Conservation (phyloP, 305 asterid species). For the Caryopteris hybrid region DNA sequence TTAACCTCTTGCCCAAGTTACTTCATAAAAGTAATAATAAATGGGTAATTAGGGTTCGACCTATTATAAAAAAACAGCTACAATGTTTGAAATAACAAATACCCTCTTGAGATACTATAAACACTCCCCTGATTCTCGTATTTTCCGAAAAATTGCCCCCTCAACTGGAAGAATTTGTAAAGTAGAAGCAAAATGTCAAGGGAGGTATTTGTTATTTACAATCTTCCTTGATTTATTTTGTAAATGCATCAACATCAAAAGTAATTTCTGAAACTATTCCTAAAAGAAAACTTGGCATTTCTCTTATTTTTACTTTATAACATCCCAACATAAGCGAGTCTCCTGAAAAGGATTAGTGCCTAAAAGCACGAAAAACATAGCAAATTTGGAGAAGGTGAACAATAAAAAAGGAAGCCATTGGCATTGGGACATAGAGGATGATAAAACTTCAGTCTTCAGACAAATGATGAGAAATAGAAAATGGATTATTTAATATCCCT, state of each 20-base stretch:
- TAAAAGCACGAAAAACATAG: neutral
- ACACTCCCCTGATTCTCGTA: too few relatives aligned
- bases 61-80: too few relatives aligned
- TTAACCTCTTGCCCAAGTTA: neutral
- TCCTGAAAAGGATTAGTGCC: neutral
- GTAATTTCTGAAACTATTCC: too few relatives aligned
- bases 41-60: too few relatives aligned
- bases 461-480: neutral
- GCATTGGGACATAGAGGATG: neutral
- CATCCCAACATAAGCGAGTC: neutral
- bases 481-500: neutral
- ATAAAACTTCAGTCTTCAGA: neutral
- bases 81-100: too few relatives aligned
- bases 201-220: too few relatives aligned
- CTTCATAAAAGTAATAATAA: neutral
- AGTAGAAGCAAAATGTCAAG: too few relatives aligned
- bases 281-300: neutral
- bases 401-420: neutral
- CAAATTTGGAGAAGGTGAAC: neutral
- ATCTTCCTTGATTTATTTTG: too few relatives aligned
- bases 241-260: too few relatives aligned
- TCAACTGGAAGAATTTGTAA: too few relatives aligned
- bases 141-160: too few relatives aligned
- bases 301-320: neutral
- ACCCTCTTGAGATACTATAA: too few relatives aligned